A percentile compares a stretch with the other conserved stretches of the same genome.
phyloP scores from a whole-genome alignment of 257 asterid species.

The Petunia axillaris region DNA sequence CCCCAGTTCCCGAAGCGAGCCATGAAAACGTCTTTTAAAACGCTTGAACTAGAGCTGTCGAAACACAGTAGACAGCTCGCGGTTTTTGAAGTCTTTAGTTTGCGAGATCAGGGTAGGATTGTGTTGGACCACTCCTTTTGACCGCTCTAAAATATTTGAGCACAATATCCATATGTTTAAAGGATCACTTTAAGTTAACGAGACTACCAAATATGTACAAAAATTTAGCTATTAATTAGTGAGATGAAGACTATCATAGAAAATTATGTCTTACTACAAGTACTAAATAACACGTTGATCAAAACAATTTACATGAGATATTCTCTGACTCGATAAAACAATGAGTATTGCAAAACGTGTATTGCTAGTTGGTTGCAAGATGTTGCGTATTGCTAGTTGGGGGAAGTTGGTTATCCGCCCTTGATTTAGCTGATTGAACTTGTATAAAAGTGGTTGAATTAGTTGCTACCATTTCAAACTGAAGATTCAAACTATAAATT shows the following conservation, averaged over 20 bases:
- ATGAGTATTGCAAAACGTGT: background rate
- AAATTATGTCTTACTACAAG: background rate
- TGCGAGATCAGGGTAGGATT: background rate
- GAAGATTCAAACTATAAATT: background rate
- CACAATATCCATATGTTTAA: background rate
- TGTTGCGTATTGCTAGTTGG: background rate
- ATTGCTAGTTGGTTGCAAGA: background rate
- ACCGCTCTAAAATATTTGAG: background rate
- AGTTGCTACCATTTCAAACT: background rate
- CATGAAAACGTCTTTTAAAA: too few species aligned
- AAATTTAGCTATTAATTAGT: background rate
- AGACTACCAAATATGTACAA: background rate
- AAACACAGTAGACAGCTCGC: background rate
- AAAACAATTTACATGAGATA: too few species aligned
- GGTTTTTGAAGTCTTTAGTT: background rate
- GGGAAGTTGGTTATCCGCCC: background rate
- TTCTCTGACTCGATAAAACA: background rate
- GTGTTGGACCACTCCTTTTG: background rate
- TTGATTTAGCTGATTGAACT: conserved; percentile 3
- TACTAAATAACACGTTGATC: background rate
- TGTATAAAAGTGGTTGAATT: background rate
- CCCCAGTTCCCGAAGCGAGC: too few species aligned
- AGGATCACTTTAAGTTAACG: background rate
- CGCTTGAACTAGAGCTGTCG: background rate
- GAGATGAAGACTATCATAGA: background rate